These are phyloP conservation scores for Glebionis coronaria DNA, from an alignment of 129 eudicot species.

Conservation along the genomic window DNA sequence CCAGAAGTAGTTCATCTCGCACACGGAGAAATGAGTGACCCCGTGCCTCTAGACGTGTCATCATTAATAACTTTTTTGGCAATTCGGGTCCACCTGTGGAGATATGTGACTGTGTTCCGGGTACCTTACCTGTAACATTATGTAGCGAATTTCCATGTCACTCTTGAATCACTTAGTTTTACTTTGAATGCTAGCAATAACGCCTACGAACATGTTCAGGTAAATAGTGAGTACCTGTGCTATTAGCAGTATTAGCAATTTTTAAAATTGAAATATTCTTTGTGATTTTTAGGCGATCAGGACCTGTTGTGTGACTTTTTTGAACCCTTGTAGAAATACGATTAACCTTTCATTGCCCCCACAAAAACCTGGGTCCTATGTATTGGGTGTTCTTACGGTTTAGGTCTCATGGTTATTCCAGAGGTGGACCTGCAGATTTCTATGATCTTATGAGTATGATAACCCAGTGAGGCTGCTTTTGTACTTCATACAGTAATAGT, in stretches of 20 bases:
- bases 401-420: slow-evolving; percentile 95
- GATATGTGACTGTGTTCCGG: slow-evolving; percentile 94
- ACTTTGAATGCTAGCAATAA: slow-evolving; percentile 72
- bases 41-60: slow-evolving; percentile 93
- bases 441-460: slow-evolving; percentile 94
- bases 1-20: slow-evolving; percentile 86
- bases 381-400: slow-evolving; percentile 94
- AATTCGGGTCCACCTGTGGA: slow-evolving; percentile 78
- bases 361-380: slow-evolving; percentile 94
- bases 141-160: slow-evolving; percentile 97
- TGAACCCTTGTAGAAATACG: slow-evolving; percentile 74
- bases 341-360: slow-evolving; percentile 78
- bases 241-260: slow-evolving; percentile 1
- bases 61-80: slow-evolving; percentile 83
- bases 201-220: slow-evolving; percentile 94
- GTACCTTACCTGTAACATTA: slow-evolving; percentile 63
- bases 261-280: neutral
- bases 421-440: slow-evolving; percentile 86
- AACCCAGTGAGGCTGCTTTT: slow-evolving; percentile 86
- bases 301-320: slow-evolving; percentile 61
- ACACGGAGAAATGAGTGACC: slow-evolving; percentile 82
- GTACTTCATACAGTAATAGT: too few species aligned
- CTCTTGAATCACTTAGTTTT: slow-evolving; percentile 87
- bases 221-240: slow-evolving; percentile 23
- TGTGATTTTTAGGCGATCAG: slow-evolving; percentile 60